phyloP scores from a whole-genome alignment of 495 filamentous ascomycete genomes.

The Aspergillus olivimuriae region DNA sequence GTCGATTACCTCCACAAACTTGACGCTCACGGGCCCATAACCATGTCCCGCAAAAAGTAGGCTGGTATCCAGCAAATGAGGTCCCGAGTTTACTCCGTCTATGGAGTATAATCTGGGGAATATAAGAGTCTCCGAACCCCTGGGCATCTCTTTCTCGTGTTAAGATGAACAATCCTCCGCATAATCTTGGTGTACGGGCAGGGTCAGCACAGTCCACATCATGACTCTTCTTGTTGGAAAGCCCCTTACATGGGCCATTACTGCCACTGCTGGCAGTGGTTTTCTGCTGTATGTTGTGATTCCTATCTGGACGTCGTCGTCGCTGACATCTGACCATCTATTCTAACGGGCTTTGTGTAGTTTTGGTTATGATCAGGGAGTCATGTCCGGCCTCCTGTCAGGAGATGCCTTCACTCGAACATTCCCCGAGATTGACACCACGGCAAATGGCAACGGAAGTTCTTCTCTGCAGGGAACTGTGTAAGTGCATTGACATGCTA shows the following conservation, averaged over 20 bases:
- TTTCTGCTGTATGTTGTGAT: conserved; percentile 28
- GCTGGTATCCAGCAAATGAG: not conserved
- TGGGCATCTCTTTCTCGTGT: too few species aligned
- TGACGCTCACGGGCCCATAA: not conserved
- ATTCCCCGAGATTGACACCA: conserved; percentile 32
- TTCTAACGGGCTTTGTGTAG: conserved; percentile 9
- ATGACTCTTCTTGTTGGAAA: conserved; percentile 26
- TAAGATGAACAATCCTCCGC: too few species aligned
- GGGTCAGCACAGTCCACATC: not conserved
- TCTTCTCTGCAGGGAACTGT: conserved; percentile 32
- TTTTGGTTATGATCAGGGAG: conserved; percentile 42
- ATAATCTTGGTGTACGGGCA: too few species aligned
- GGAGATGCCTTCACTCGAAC: conserved; percentile 24
- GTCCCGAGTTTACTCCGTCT: not conserved
- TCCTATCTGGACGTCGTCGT: not conserved
- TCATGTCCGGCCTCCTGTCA: conserved; percentile 34
- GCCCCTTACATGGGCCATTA: conserved; percentile 27
- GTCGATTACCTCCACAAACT: not conserved
- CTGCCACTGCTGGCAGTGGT: conserved; percentile 33
- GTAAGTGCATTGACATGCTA: conserved; percentile 11
- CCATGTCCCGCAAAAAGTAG: not conserved
- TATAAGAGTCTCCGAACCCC: not conserved
- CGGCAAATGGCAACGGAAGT: conserved; percentile 22
- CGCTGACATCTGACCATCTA: not conserved
- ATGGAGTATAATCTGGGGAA: not conserved